phyloP scores from a whole-genome alignment of 768 basidiomycete genomes.

The Antrodiella citrinella region DNA sequence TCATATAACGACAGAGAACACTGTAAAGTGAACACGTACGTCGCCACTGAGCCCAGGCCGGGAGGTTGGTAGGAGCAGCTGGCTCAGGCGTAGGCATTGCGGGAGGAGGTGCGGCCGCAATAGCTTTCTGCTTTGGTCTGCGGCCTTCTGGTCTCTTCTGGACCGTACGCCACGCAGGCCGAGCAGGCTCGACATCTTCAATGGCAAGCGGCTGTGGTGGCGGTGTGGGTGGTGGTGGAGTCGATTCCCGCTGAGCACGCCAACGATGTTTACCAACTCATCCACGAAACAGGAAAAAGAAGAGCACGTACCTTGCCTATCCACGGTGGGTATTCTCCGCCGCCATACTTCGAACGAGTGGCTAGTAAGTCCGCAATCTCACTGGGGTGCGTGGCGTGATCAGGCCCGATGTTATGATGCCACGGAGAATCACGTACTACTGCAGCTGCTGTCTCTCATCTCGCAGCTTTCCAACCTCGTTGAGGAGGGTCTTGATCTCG shows the following conservation, averaged over 20 bases:
- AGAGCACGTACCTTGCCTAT: slow-evolving; percentile 40
- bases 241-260: slow-evolving; percentile 23
- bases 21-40: slow-evolving; percentile 51
- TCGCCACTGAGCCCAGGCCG: slow-evolving; percentile 85
- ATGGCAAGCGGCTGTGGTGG: slow-evolving; percentile 35
- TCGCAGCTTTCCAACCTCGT: slow-evolving; percentile 52
- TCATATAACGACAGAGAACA: too few relatives aligned
- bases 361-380: slow-evolving; percentile 83
- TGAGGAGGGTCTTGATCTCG: slow-evolving; percentile 54
- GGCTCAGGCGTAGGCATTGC: slow-evolving; percentile 31
- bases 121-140: slow-evolving; percentile 27
- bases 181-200: slow-evolving; percentile 42
- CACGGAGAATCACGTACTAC: slow-evolving; percentile 30
- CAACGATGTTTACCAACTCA: too few relatives aligned
- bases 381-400: slow-evolving; percentile 31
- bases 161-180: slow-evolving; percentile 70
- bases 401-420: background rate
- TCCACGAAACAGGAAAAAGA: too few relatives aligned
- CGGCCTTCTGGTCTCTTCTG: slow-evolving; percentile 55
- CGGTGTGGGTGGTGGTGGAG: slow-evolving; percentile 23
- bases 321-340: slow-evolving; percentile 77
- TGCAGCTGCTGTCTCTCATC: slow-evolving; percentile 52
- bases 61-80: slow-evolving; percentile 41
- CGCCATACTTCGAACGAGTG: slow-evolving; percentile 76
- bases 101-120: slow-evolving; percentile 26